Conservation (phyloP, 2,329 filamentous ascomycete genomes). For the Ophiostoma australiae region DNA sequence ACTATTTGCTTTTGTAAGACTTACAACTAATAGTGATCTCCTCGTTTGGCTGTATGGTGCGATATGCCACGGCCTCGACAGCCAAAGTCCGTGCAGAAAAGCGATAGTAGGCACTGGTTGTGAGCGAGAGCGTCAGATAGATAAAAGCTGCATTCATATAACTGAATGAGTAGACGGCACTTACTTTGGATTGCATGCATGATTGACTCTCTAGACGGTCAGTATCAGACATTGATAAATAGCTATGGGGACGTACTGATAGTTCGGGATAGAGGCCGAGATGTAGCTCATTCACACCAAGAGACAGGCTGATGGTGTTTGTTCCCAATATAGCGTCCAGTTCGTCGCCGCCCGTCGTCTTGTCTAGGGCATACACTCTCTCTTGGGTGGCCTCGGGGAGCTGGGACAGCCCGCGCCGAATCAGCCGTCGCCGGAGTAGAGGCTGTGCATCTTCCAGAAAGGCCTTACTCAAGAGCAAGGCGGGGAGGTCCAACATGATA, state of each 20-base stretch:
- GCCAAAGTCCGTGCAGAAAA: neutral
- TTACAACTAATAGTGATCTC: neutral
- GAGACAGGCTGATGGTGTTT: neutral
- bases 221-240: neutral
- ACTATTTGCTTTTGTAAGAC: neutral
- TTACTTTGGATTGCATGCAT: constrained; percentile 2
- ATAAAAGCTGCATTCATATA: neutral
- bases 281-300: neutral
- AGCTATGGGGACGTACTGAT: neutral
- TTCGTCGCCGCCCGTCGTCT: neutral
- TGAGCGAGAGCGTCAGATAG: neutral
- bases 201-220: neutral
- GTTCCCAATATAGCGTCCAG: neutral
- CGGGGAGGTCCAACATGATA: neutral
- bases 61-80: neutral
- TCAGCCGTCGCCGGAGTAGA: neutral
- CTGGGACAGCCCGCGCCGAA: neutral
- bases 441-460: neutral
- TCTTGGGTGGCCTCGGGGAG: neutral
- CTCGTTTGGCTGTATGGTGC: neutral
- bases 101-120: neutral
- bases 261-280: neutral
- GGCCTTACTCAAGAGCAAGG: neutral
- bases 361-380: neutral
- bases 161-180: neutral